Evolutionary conservation across 2,329 filamentous ascomycete species (phyloP), one percentile per base, ranked within the genome.

Genomic region (Dactylonectria estremocensis): DNA sequence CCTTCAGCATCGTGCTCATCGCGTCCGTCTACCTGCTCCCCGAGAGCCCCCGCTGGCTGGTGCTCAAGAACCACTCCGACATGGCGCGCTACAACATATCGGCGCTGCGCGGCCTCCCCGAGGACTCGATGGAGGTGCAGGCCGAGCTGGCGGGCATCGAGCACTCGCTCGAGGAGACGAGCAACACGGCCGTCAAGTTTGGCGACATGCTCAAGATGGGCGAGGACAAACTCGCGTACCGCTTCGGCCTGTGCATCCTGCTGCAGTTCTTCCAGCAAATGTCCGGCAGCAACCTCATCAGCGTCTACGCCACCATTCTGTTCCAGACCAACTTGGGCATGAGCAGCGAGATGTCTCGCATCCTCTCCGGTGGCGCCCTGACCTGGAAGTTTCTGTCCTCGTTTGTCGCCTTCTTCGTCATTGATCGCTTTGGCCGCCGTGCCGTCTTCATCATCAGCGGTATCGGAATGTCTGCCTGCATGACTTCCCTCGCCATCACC

Each of bases 161-260:
- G 71, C 77, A 81, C 64, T 84, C 83, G 0, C 81, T 86, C 28
- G 84, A 86, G 72, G 79, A 83, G 61, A 82, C 82, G 9, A 74
- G 73, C 56, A 67, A 75, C 10, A 73, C 77, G 37, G 79, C 77
- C 13, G 79, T 80, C 11, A 82, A 80, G 67, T 76, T 86, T 7
- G 75, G 72, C 64, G 82, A 86, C 64, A 78, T 86, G 72, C 77
- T 86, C 70, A 83, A 79, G 68, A 85, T 84, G 80, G 84, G 84
- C 64, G 81, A 84, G 31, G 84, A 86, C 68, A 84, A 84, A 76
- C 80, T 86, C 1, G 76, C 80, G 22, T 86, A 88, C 77, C 84
- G 86, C 8, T 78, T 78, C 62, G 37, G 57, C 11, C 68, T 78
- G 2, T 78, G 74, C 68, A 75, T 77, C 43, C 46, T 75, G 14